These are phyloP conservation scores for Vigna trinervia DNA, from an alignment of 306 rosid genomes.

Conservation along the genomic window DNA sequence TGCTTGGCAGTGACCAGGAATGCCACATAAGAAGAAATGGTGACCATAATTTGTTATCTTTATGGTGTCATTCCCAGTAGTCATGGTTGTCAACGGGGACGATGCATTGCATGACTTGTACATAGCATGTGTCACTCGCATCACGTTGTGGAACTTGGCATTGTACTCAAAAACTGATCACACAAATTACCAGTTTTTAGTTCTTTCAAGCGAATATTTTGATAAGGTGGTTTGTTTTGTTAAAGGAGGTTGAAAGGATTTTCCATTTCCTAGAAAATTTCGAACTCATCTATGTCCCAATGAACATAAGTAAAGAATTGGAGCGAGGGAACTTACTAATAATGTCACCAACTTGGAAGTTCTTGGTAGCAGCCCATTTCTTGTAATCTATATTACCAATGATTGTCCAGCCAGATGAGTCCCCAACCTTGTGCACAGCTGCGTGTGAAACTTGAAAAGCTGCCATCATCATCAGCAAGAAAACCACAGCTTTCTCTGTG, in stretches of 20 bases:
- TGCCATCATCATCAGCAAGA: conserved; percentile 33
- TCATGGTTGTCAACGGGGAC: conserved; percentile 52
- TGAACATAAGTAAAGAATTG: conserved; percentile 6
- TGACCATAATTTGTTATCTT: conserved; percentile 61
- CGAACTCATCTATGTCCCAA: neutral
- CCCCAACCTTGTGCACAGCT: conserved; percentile 74
- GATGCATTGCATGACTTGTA: conserved; percentile 70
- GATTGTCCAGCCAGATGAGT: conserved; percentile 81
- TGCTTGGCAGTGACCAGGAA: conserved; percentile 77
- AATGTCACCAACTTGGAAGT: conserved; percentile 67
- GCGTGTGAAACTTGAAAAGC: conserved; percentile 48
- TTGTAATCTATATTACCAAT: conserved; percentile 62
- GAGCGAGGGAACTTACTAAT: conserved; percentile 59
- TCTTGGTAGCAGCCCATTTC: conserved; percentile 69
- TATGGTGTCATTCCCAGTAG: conserved; percentile 69
- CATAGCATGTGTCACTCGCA: conserved; percentile 71
- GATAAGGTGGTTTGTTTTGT: neutral
- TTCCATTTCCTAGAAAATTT: neutral
- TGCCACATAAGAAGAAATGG: conserved; percentile 74
- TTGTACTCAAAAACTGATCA: conserved; percentile 65
- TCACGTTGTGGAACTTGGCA: conserved; percentile 71
- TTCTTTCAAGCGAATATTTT: neutral
- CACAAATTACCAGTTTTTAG: neutral
- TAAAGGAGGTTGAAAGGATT: conserved; percentile 5
- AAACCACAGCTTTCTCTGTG: conserved; percentile 36